A percentile compares a stretch with the other conserved stretches of the same genome.
phyloP scores from a whole-genome alignment of 2,329 filamentous ascomycete species.

The Dactylellina haptotyla region DNA sequence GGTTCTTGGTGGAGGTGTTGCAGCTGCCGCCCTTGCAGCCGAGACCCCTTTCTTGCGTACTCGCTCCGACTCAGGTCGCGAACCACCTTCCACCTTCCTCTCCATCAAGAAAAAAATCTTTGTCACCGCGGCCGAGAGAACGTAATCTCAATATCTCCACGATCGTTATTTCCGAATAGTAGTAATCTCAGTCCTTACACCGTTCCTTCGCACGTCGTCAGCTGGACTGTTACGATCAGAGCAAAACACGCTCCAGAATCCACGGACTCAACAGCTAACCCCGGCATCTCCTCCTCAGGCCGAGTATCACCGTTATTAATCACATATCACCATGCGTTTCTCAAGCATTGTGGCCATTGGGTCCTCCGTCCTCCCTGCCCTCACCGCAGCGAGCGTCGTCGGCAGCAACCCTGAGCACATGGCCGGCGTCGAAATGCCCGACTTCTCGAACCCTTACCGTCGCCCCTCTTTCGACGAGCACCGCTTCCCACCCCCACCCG shows the following conservation, averaged over 20 bases:
- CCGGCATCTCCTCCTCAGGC: neutral
- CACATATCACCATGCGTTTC: conserved; percentile 32
- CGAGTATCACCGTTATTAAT: conserved; percentile 1
- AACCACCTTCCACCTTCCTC: conserved; percentile 7
- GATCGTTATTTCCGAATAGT: conserved; percentile 40
- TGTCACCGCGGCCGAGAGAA: neutral
- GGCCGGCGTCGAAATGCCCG: conserved; percentile 30
- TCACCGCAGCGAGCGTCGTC: conserved; percentile 14
- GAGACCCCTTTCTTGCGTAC: conserved; percentile 46
- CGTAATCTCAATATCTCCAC: too few relatives aligned
- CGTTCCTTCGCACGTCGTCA: conserved; percentile 31
- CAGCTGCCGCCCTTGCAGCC: conserved; percentile 19
- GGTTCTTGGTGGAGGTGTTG: neutral
- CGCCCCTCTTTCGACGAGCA: conserved; percentile 49
- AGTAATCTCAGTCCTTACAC: conserved; percentile 29
- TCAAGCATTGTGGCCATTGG: conserved; percentile 26
- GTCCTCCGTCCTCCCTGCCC: conserved; percentile 29
- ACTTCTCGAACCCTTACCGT: conserved; percentile 48
- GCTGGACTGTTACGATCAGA: conserved; percentile 45
- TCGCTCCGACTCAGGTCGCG: conserved; percentile 7
- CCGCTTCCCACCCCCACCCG: conserved; percentile 37
- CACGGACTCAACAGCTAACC: neutral
- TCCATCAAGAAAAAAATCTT: neutral
- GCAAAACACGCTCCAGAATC: too few relatives aligned
- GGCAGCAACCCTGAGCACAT: conserved; percentile 11